phyloP scores from a whole-genome alignment of 2,329 filamentous ascomycete species.

The Aspergillus latus region DNA sequence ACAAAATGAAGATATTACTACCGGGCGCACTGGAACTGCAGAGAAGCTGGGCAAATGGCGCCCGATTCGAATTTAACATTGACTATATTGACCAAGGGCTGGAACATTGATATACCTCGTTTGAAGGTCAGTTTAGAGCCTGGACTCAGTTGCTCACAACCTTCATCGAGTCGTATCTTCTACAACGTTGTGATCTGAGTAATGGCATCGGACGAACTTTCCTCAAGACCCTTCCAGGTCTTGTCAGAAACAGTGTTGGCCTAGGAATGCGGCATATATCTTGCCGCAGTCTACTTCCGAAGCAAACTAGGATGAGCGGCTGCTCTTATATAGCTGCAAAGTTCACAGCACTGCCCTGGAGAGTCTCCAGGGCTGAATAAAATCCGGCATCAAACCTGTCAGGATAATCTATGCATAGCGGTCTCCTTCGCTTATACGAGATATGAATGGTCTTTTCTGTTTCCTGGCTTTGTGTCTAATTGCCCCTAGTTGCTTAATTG shows the following conservation, averaged over 20 bases:
- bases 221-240: slow-evolving; percentile 17
- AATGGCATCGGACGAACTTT: slow-evolving; percentile 7
- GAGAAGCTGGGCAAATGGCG: slow-evolving; percentile 1
- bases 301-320: slow-evolving; percentile 17
- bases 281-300: slow-evolving; percentile 21
- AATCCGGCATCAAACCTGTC: slow-evolving; percentile 15
- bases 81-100: not conserved
- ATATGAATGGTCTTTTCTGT: slow-evolving; percentile 15
- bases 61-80: not conserved
- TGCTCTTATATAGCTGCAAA: slow-evolving; percentile 21
- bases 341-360: slow-evolving; percentile 22
- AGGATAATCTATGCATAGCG: slow-evolving; percentile 22
- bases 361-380: slow-evolving; percentile 18
- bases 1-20: slow-evolving; percentile 19
- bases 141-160: slow-evolving; percentile 16
- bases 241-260: slow-evolving; percentile 15
- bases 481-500: no score
- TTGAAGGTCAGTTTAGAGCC: slow-evolving; percentile 18
- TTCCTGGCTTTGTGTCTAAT: no score
- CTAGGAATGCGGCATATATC: slow-evolving; percentile 20
- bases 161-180: slow-evolving; percentile 16
- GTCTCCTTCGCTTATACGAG: slow-evolving; percentile 25
- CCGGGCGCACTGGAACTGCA: slow-evolving; percentile 9
- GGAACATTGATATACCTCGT: slow-evolving; percentile 13
- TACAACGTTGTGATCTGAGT: slow-evolving; percentile 4